A percentile compares a stretch with the other conserved stretches of the same genome.
These are phyloP conservation scores for Cyberlindnera mrakii DNA, from an alignment of 805 yeast species.

Conservation along the genomic window DNA sequence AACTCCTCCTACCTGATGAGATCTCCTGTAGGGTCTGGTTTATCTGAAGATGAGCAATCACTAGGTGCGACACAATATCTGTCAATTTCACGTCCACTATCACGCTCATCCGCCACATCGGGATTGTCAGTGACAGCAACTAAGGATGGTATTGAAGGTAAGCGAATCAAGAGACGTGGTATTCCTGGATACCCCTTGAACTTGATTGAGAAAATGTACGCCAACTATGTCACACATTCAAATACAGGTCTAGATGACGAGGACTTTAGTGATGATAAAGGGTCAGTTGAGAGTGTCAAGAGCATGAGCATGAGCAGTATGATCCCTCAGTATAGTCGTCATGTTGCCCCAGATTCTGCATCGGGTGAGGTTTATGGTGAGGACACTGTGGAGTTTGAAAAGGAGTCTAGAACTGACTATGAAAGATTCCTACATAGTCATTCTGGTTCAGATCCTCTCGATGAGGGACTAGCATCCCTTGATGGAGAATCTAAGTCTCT, in stretches of 20 bases:
- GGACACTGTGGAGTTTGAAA: constrained; percentile 13
- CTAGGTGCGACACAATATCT: constrained; percentile 7
- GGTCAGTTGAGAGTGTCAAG: constrained; percentile 15
- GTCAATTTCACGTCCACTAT: constrained; percentile 47
- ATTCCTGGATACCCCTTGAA: constrained; percentile 34
- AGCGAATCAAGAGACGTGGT: constrained; percentile 40
- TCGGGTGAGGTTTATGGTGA: constrained; percentile 6
- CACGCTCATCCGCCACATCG: constrained; percentile 57
- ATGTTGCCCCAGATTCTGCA: constrained; percentile 4
- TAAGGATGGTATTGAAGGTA: constrained; percentile 69
- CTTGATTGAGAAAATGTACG: constrained; percentile 30
- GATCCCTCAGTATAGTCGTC: constrained; percentile 23
- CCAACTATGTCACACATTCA: constrained; percentile 15
- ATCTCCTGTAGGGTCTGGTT: constrained; percentile 6
- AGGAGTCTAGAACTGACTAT: constrained; percentile 18
- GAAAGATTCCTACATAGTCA: constrained; percentile 14
- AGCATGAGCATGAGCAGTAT: constrained; percentile 23
- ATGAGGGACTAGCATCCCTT: not conserved
- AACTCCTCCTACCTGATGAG: constrained; percentile 4
- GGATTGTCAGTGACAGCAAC: constrained; percentile 71
- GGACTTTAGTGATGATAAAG: constrained; percentile 10
- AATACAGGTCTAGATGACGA: constrained; percentile 3
- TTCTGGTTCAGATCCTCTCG: not conserved
- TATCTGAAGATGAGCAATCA: constrained; percentile 7
- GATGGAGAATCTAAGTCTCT: not conserved